Evolutionary conservation across 345 rosid genomes (phyloP), one percentile per base, ranked within the genome.

Genomic region (Gossypium turneri): DNA sequence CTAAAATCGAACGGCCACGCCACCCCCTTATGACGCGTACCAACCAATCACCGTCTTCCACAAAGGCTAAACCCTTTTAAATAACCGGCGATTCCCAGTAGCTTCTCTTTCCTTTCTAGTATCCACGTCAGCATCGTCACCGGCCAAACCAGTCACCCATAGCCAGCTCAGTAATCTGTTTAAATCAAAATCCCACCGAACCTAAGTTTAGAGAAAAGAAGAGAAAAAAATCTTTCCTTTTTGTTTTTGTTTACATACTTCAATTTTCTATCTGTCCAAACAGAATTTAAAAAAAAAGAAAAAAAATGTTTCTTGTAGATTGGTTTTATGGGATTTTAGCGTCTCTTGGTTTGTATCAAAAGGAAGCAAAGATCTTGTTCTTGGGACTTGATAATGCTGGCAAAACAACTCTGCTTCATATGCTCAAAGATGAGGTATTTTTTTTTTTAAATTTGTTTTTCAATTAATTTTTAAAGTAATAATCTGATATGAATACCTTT

Each of bases 321-420:
- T 72, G 75, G 75, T 72, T 72, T 38, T 72, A 72, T 22, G 75
- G 75, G 65, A 41, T 72, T 72, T 44, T 72, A 41, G 76, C 68
- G 8, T 61, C 68, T n/a, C 69, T 62, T 5, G 69, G 76, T 25
- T 61, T 73, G 60, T 61, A 62, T 62, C 76, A 73, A 27, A 73
- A 73, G 58, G 76, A 73, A 50, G 76, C 76, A 17, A 73, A 73
- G 47, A 73, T 73, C 24, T 50, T 73, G 25, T 73, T 73, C 34
- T 25, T 73, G 58, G 76, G 76, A 19, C 76, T 73, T 25, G 76
- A 73, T 29, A 73, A 73, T 61, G 34, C 76, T 19, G 76, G 76
- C 0, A 73, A 73, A 62, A 73, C 76, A 16, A 73, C 76, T 62
- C 45, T 73, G 68, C 76, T 73, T 34, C 60, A 61, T 24, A 73